These are phyloP conservation scores for Metschnikowia noctiluminum DNA, from an alignment of 805 yeast species.

Conservation along the genomic window DNA sequence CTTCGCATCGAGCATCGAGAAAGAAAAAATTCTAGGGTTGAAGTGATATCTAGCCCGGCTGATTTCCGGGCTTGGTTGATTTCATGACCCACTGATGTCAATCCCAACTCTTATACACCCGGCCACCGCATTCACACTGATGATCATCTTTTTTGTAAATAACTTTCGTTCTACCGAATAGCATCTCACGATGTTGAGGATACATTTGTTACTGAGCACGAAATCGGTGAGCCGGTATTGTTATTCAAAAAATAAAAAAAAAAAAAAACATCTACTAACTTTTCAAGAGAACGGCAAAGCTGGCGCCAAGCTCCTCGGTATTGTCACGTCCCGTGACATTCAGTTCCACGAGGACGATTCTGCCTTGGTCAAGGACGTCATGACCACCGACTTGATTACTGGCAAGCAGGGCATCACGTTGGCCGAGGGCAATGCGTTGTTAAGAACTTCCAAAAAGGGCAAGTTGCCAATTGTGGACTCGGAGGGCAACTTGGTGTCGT, in stretches of 20 bases:
- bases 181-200: constrained; percentile 98
- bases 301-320: constrained; percentile 90
- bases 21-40: too few relatives aligned
- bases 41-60: too few relatives aligned
- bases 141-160: constrained; percentile 50
- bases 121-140: constrained; percentile 32
- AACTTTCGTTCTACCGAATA: constrained; percentile 99
- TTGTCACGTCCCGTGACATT: constrained; percentile 93
- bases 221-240: neutral
- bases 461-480: constrained; percentile 90
- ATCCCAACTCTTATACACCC: too few relatives aligned
- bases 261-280: constrained; percentile 13
- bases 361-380: constrained; percentile 66
- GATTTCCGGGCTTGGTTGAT: too few relatives aligned
- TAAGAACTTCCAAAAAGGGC: constrained; percentile 94
- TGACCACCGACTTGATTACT: constrained; percentile 87
- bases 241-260: neutral
- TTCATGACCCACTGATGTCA: too few relatives aligned
- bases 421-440: constrained; percentile 82
- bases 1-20: too few relatives aligned
- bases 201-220: constrained; percentile 32
- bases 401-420: constrained; percentile 81
- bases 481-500: constrained; percentile 71
- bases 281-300: constrained; percentile 72
- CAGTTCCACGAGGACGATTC: constrained; percentile 83